These are phyloP conservation scores for Umbelopsis sp. DNA, from an alignment of 192 early-diverging fungal species.

Conservation along the genomic window DNA sequence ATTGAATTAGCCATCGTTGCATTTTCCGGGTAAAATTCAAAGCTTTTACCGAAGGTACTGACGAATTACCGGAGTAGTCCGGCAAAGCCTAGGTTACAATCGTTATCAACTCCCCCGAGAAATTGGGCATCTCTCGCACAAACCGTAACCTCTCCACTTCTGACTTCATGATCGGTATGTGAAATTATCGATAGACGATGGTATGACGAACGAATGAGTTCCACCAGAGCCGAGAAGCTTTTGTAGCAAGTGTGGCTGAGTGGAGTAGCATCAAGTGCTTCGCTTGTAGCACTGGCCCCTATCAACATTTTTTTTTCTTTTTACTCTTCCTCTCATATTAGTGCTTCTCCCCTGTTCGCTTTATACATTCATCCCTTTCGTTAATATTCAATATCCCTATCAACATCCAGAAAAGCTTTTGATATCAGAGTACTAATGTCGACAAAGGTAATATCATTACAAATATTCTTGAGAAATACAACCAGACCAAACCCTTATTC, in stretches of 20 bases:
- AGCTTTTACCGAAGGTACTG: background rate
- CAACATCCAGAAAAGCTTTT: background rate
- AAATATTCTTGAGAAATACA: background rate
- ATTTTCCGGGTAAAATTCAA: background rate
- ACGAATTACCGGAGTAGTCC: background rate
- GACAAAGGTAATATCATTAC: background rate
- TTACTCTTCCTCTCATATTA: background rate
- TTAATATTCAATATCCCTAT: background rate
- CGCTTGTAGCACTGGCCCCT: slow-evolving; percentile 7
- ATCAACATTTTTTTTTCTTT: background rate
- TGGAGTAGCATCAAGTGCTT: slow-evolving; percentile 15
- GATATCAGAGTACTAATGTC: background rate
- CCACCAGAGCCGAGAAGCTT: background rate
- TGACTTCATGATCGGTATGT: slow-evolving; percentile 6
- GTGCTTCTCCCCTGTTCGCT: background rate
- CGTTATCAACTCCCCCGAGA: background rate
- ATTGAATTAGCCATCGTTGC: too few species aligned
- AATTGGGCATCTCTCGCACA: background rate
- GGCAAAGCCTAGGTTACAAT: background rate
- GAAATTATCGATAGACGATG: background rate
- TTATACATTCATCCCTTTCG: background rate
- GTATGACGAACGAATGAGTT: slow-evolving; percentile 8
- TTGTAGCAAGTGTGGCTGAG: slow-evolving; percentile 11
- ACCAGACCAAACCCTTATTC: background rate
- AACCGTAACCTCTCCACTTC: background rate